A percentile compares a stretch with the other conserved stretches of the same genome.
phyloP scores from a whole-genome alignment of 768 basidiomycete species.

The Mycena vitilis region DNA sequence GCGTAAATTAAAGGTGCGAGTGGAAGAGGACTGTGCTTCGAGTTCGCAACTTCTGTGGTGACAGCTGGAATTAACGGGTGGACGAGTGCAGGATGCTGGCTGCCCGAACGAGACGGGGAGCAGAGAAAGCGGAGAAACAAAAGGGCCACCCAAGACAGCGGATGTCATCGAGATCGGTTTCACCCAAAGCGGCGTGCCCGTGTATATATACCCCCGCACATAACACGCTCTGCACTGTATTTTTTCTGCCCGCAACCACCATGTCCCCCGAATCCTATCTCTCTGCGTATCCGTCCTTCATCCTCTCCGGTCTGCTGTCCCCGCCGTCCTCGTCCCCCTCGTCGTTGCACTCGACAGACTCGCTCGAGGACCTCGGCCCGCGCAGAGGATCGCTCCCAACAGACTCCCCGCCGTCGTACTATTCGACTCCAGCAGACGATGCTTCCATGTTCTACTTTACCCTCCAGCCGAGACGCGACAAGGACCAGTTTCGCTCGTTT shows the following conservation, averaged over 20 bases:
- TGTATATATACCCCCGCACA: neutral
- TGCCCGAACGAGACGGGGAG: too few relatives aligned
- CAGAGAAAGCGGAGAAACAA: too few relatives aligned
- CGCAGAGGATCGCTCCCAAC: conserved; percentile 36
- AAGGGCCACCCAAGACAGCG: too few relatives aligned
- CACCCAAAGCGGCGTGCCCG: too few relatives aligned
- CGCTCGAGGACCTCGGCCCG: conserved; percentile 17
- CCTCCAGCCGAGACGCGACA: conserved; percentile 46
- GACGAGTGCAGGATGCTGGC: too few relatives aligned
- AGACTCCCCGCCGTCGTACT: conserved; percentile 34
- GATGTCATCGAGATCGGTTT: too few relatives aligned
- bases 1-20: too few relatives aligned
- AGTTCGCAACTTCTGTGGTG: too few relatives aligned
- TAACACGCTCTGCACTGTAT: neutral
- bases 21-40: too few relatives aligned
- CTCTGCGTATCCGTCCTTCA: conserved; percentile 40
- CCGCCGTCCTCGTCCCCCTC: conserved; percentile 38
- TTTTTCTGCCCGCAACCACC: neutral
- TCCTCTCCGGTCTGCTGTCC: conserved; percentile 55
- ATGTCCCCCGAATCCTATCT: neutral
- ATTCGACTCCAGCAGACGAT: conserved; percentile 32
- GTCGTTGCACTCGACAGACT: conserved; percentile 27
- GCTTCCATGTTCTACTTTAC: conserved; percentile 52
- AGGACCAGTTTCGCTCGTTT: conserved; percentile 53
- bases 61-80: too few relatives aligned